Base-by-base conservation (phyloP, 495 filamentous ascomycete species). In the Neurospora sp. region DNA sequence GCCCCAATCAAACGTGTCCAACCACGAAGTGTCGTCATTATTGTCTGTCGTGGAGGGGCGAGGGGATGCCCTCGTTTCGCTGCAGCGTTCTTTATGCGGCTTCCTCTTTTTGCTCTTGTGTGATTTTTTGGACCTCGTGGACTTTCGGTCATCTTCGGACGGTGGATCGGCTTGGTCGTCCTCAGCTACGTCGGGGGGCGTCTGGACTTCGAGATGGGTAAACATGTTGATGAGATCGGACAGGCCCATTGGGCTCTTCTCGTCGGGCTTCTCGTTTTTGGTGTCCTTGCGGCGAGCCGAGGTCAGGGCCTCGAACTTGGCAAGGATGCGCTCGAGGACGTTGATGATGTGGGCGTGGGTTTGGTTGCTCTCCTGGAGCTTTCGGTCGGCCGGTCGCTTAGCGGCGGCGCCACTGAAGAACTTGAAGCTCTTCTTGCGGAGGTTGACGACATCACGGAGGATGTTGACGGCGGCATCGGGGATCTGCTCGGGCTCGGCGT, bases 211-310 rank as follows among this genome's bases (percentile, higher is more conserved):
- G 11, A 81, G 75, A 41, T 75, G 46, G 35, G 75, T 74, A 42
- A 79, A 80, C 72, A 80, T 72, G 72, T 81, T 81, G 48, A 68
- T 77, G 39, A 81, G 70, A 37, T 81, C 76, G 9, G 69, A 48
- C 18, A 74, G 71, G 27, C 53, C 53, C 53, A 66, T 66, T 1
- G 53, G 53, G 31, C 35, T 66, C 31, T 66, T 66, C 27, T 66
- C 53, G 31, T 69, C 22, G 1, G 76, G 22, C 14, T 18, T 68
- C 16, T 40, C 27, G 1, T 53, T 72, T 3, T 66, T 66, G 53
- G 53, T 9, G 3, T 70, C 69, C 8, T 66, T 40, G 18, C 71
- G 22, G 38, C 48, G 27, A n/a, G 35, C 37, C 42, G 40, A 72
- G 3, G 74, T 70, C 22, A 77, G 48, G 10, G 37, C 48, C 6